Percentiles rank a stretch among this genome's conserved stretches.
These are phyloP conservation scores for Yamadazyma buinensis DNA, from an alignment of 1,139 yeast species.

Conservation along the genomic window DNA sequence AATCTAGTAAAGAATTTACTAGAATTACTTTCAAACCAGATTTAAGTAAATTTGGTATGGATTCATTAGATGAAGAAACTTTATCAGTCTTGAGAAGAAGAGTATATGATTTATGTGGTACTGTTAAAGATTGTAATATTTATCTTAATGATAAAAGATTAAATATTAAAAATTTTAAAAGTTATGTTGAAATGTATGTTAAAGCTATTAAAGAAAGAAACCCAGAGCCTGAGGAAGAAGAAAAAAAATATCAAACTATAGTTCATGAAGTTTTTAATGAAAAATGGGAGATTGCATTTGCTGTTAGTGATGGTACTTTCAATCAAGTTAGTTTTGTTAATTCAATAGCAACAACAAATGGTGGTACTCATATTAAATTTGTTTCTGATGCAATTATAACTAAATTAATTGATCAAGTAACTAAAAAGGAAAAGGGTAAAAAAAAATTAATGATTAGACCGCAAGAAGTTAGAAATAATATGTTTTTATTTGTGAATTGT, in stretches of 20 bases:
- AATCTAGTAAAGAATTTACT: conserved; percentile 72
- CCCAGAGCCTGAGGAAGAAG: conserved; percentile 27
- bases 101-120: conserved; percentile 93
- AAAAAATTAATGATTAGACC: conserved; percentile 75
- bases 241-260: conserved; percentile 46
- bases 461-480: conserved; percentile 82
- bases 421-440: conserved; percentile 72
- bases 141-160: conserved; percentile 73
- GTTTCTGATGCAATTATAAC: conserved; percentile 80
- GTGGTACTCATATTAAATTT: conserved; percentile 93
- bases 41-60: conserved; percentile 80
- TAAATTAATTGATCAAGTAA: conserved; percentile 59
- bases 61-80: conserved; percentile 71
- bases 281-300: conserved; percentile 96
- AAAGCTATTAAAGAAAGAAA: conserved; percentile 52
- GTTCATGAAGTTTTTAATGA: conserved; percentile 69
- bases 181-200: conserved; percentile 86
- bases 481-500: conserved; percentile 89
- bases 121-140: conserved; percentile 82
- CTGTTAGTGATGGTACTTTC: conserved; percentile 83
- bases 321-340: conserved; percentile 96
- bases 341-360: conserved; percentile 95
- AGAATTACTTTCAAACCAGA: conserved; percentile 90
- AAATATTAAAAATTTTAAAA: conserved; percentile 70
- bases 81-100: conserved; percentile 86